Base-by-base conservation (phyloP, 2,329 filamentous ascomycete species). In the Claviceps fusiformis region DNA sequence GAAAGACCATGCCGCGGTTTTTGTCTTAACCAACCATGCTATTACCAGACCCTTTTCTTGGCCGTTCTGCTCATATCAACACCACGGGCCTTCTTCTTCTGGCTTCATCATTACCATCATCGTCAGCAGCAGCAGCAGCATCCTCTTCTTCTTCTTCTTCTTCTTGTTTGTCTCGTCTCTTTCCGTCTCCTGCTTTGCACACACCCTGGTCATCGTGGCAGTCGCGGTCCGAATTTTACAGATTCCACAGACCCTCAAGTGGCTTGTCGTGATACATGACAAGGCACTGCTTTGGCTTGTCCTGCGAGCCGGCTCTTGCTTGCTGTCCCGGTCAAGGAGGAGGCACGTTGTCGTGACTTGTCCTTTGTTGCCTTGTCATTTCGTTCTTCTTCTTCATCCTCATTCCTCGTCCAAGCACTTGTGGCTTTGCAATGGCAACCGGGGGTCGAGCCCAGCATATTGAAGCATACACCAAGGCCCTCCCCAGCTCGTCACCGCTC, bases 361-460 rank as follows among this genome's bases (percentile, higher is more conserved):
- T n/a, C 15, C 37, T 39, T 13, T 10, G 2, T 39, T 39, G 5
- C 10, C 35, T 37, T 17, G n/a, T n/a, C n/a, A n/a, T 41, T n/a
- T 8, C 17, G 2, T 7, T 41, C 7, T 8, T 41, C 15, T 41
- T 41, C 9, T 17, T 41, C 39, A 8, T 41, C 15, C n/a, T 41
- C 8, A 5, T 41, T n/a, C 15, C 39, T 17, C 39, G 39, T 15
- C 13, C 27, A 17, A 47, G 35, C n/a, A 9, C 45, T 24, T 39
- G 50, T 50, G 50, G 41, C 50, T 46, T 51, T 48, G 59, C 57
- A 55, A 63, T 62, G 59, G 61, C 60, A 54, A 56, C 59, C 29
- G 57, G 49, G 49, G 54, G 56, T 50, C 50, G 55, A 55, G 33
- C 39, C 19, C 37, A 46, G 43, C 19, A 31, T 44, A 49, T 53